These are phyloP conservation scores for Evansstolkia leycettana DNA, from an alignment of 495 filamentous ascomycete genomes.

Conservation along the genomic window DNA sequence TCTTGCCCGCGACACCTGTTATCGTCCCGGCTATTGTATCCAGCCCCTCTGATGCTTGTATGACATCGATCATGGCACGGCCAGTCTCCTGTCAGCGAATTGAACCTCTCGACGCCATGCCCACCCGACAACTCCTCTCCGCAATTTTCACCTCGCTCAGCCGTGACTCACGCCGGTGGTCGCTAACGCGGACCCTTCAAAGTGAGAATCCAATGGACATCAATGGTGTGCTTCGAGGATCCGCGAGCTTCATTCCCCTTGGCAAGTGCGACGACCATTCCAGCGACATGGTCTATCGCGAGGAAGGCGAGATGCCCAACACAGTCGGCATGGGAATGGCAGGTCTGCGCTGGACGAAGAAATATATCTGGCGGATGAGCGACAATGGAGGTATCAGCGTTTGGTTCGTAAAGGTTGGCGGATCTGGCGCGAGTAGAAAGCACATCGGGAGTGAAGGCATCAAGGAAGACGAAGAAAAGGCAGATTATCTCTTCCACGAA, in stretches of 20 bases:
- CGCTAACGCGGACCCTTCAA: slow-evolving; percentile 28
- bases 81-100: not conserved
- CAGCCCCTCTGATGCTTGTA: too few relatives aligned
- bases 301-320: slow-evolving; percentile 30
- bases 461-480: slow-evolving; percentile 18
- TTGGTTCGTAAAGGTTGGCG: slow-evolving; percentile 33
- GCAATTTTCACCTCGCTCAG: slow-evolving; percentile 22
- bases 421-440: too few relatives aligned
- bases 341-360: slow-evolving; percentile 31
- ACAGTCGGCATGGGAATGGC: slow-evolving; percentile 7
- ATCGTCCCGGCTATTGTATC: too few relatives aligned
- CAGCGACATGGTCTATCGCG: slow-evolving; percentile 24
- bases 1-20: too few relatives aligned
- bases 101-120: slow-evolving; percentile 1
- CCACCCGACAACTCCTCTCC: slow-evolving; percentile 11
- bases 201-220: slow-evolving; percentile 31
- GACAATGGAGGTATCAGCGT: slow-evolving; percentile 23
- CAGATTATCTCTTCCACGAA: slow-evolving; percentile 35
- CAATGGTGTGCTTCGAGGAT: slow-evolving; percentile 27
- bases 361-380: slow-evolving; percentile 33
- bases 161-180: slow-evolving; percentile 18
- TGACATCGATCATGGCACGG: not conserved
- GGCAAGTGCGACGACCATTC: slow-evolving; percentile 1
- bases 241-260: slow-evolving; percentile 27
- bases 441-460: too few relatives aligned